Percentiles rank a stretch among this genome's conserved stretches.
Evolutionary conservation across 805 yeast genomes (phyloP).

Genomic region (Candida yuanshanica): DNA sequence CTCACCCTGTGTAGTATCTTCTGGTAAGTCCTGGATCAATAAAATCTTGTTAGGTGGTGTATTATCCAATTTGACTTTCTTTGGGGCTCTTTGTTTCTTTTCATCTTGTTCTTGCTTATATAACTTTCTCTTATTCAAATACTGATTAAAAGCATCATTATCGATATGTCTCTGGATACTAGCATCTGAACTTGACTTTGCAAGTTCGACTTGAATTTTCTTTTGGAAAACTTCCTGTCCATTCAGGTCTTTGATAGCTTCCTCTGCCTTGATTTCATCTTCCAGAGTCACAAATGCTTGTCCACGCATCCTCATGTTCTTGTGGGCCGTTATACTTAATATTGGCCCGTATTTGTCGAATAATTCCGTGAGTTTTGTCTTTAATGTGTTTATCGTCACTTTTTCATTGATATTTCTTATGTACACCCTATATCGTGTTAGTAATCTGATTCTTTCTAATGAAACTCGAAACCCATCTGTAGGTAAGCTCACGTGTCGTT

Average conservation of each 20-base stretch:
- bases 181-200: slow-evolving; percentile 22
- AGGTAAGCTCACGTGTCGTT: slow-evolving; percentile 20
- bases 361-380: slow-evolving; percentile 33
- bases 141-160: slow-evolving; percentile 11
- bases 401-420: slow-evolving; percentile 70
- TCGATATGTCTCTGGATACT: slow-evolving; percentile 13
- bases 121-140: slow-evolving; percentile 14
- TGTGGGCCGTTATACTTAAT: slow-evolving; percentile 47
- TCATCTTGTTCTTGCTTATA: slow-evolving; percentile 16
- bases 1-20: slow-evolving; percentile 31
- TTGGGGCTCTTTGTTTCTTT: slow-evolving; percentile 10
- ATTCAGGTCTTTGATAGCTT: slow-evolving; percentile 17
- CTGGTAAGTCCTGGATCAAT: slow-evolving; percentile 61
- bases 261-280: slow-evolving; percentile 34
- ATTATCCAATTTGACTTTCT: slow-evolving; percentile 18
- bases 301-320: slow-evolving; percentile 64
- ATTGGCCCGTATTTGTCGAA: slow-evolving; percentile 45
- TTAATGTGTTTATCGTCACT: slow-evolving; percentile 47
- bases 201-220: slow-evolving; percentile 19
- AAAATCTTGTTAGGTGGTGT: slow-evolving; percentile 67
- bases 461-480: not conserved
- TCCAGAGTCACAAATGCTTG: slow-evolving; percentile 73
- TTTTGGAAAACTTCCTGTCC: slow-evolving; percentile 18
- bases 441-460: not conserved
- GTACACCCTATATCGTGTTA: slow-evolving; percentile 32